Conservation (phyloP, 352 stramenopile species). For the Stramenopiles sp. region DNA sequence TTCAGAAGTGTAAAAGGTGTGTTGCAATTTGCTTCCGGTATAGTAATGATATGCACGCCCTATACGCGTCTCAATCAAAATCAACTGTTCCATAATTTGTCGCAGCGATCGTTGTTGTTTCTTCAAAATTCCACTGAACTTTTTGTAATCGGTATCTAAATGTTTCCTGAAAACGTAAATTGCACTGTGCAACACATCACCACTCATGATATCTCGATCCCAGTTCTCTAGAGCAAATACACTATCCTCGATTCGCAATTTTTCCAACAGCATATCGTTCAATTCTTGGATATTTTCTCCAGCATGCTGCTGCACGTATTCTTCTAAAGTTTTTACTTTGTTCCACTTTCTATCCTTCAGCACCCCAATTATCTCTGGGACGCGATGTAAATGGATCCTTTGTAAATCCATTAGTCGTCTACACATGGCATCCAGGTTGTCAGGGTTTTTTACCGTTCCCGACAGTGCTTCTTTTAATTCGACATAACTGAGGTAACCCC, state of each 20-base stretch:
- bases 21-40: background rate
- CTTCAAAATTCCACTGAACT: background rate
- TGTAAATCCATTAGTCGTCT: background rate
- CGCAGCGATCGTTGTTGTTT: background rate
- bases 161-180: background rate
- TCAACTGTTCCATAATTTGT: slow-evolving; percentile 1
- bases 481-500: background rate
- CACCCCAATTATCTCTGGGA: background rate
- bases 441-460: background rate
- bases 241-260: background rate
- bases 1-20: background rate
- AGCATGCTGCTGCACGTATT: background rate
- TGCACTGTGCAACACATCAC: background rate
- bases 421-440: background rate
- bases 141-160: background rate
- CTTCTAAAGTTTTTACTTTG: background rate
- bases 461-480: background rate
- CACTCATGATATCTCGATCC: background rate
- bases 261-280: background rate
- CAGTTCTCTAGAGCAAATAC: background rate
- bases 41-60: background rate
- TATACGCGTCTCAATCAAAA: background rate
- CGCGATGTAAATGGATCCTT: background rate
- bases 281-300: background rate
- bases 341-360: background rate